These are phyloP conservation scores for Antitrichia curtipendula DNA, from an alignment of 225 moss, liverwort and hornwort species.

Conservation along the genomic window DNA sequence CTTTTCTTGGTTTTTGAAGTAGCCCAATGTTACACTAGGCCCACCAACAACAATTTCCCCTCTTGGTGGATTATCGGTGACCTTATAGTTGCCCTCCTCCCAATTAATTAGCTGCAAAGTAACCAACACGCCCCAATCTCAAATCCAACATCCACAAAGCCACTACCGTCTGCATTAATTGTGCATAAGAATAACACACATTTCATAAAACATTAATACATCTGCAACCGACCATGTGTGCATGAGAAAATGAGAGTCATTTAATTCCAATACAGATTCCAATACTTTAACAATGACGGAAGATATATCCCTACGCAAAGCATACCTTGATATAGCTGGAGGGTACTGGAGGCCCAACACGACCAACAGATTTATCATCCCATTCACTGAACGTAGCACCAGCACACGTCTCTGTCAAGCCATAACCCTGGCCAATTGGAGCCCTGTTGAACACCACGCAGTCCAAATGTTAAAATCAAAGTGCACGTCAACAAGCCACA, in stretches of 20 bases:
- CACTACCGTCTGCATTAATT: background rate
- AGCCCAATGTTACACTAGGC: constrained; percentile 76
- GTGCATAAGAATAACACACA: background rate
- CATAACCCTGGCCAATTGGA: constrained; percentile 92
- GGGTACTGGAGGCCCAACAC: constrained; percentile 85
- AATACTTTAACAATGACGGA: background rate
- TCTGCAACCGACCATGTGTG: background rate
- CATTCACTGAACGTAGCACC: constrained; percentile 85
- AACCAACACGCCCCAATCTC: background rate
- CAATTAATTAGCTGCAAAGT: constrained; percentile 59
- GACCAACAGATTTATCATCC: constrained; percentile 67
- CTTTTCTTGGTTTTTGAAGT: constrained; percentile 76
- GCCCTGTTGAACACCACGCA: constrained; percentile 31
- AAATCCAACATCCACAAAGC: background rate
- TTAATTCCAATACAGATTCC: background rate
- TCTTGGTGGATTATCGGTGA: constrained; percentile 63
- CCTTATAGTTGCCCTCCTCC: constrained; percentile 77
- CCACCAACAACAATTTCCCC: constrained; percentile 94
- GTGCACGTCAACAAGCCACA: background rate
- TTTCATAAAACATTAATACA: background rate
- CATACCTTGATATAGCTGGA: constrained; percentile 58
- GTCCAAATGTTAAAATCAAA: background rate
- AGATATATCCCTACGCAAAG: background rate
- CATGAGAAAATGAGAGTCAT: background rate
- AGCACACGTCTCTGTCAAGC: constrained; percentile 95